Conservation (phyloP, 208 protist species). For the Strigomonas oncopelti region DNA sequence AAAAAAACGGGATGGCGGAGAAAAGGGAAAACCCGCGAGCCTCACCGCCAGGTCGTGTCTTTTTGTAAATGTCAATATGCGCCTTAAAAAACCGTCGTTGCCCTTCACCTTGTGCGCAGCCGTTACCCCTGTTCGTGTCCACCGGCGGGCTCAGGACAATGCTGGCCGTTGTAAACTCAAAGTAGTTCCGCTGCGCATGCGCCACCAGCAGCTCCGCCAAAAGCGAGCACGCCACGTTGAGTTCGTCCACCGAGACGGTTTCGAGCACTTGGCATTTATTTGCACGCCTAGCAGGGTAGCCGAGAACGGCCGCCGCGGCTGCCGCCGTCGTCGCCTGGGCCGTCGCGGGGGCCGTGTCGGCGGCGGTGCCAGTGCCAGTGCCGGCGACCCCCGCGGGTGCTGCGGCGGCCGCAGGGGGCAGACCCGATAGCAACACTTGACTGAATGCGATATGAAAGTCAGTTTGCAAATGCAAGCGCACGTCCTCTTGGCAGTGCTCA, state of each 20-base stretch:
- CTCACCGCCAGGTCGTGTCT: neutral
- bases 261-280: neutral
- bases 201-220: conserved; percentile 44
- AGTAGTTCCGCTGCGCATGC: conserved; percentile 38
- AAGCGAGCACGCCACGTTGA: conserved; percentile 74
- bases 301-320: conserved; percentile 4
- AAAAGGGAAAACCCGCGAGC: neutral
- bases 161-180: conserved; percentile 23
- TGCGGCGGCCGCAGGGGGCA: neutral
- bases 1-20: neutral
- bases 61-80: neutral
- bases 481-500: neutral
- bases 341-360: neutral
- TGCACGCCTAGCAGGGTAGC: neutral
- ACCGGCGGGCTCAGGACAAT: conserved; percentile 45
- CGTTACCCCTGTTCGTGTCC: conserved; percentile 42
- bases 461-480: neutral
- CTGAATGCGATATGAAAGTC: neutral
- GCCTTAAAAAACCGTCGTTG: conserved; percentile 2
- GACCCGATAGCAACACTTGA: neutral
- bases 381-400: too few species aligned
- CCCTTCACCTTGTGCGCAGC: conserved; percentile 8
- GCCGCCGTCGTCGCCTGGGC: neutral
- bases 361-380: neutral
- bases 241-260: conserved; percentile 39